phyloP scores from a whole-genome alignment of 2,329 filamentous ascomycete genomes.

The Aureobasidium vineae region DNA sequence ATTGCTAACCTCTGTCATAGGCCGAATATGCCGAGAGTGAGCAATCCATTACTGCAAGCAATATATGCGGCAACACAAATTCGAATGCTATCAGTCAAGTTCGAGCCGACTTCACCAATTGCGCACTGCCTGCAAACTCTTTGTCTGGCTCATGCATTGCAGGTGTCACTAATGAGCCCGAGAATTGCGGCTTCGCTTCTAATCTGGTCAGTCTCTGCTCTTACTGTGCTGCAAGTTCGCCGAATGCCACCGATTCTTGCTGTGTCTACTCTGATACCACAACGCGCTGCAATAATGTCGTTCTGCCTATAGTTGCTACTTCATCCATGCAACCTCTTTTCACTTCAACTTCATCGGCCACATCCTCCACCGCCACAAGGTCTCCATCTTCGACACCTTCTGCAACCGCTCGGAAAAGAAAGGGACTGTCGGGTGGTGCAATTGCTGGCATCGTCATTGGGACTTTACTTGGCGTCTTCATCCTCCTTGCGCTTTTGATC shows the following conservation, averaged over 20 bases:
- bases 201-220: conserved; percentile 75
- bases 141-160: conserved; percentile 72
- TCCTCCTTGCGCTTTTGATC: conserved; percentile 65
- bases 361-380: conserved; percentile 29
- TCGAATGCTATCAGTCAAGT: conserved; percentile 67
- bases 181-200: conserved; percentile 80
- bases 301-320: conserved; percentile 65
- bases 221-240: conserved; percentile 78
- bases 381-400: conserved; percentile 37
- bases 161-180: conserved; percentile 74
- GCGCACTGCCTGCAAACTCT: conserved; percentile 76
- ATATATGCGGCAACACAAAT: conserved; percentile 64
- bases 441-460: conserved; percentile 92
- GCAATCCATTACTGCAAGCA: conserved; percentile 74
- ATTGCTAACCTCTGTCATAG: conserved; percentile 43
- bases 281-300: conserved; percentile 69
- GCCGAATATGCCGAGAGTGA: conserved; percentile 86
- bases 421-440: conserved; percentile 71
- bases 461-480: conserved; percentile 65
- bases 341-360: conserved; percentile 51
- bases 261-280: conserved; percentile 81
- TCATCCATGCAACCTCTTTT: conserved; percentile 58
- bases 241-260: conserved; percentile 93
- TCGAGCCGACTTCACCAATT: conserved; percentile 87
- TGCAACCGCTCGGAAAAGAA: conserved; percentile 33